phyloP scores from a whole-genome alignment of 2,329 filamentous ascomycete genomes.

The Pyrenophora teres region DNA sequence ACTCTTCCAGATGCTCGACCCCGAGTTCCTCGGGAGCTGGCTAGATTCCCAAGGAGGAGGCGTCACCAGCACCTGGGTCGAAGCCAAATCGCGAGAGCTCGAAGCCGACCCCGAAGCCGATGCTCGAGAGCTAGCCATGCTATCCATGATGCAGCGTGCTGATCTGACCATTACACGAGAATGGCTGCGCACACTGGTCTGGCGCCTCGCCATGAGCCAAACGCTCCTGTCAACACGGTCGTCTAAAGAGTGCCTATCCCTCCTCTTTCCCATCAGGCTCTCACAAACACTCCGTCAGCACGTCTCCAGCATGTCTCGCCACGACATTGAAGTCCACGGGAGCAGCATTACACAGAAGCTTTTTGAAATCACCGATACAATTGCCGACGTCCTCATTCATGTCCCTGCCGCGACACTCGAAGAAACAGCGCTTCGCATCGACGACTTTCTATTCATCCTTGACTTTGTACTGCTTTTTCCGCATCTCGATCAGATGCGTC shows the following conservation, averaged over 20 bases:
- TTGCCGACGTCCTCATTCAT: slow-evolving; percentile 62
- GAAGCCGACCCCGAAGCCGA: slow-evolving; percentile 47
- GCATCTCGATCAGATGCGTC: slow-evolving; percentile 53
- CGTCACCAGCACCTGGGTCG: slow-evolving; percentile 52
- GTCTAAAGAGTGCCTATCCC: slow-evolving; percentile 47
- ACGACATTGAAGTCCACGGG: slow-evolving; percentile 61
- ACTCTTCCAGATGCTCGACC: slow-evolving; percentile 52
- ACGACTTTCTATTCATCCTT: slow-evolving; percentile 60
- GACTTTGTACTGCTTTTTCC: slow-evolving; percentile 58
- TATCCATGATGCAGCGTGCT: slow-evolving; percentile 53
- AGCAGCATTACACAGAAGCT: slow-evolving; percentile 63
- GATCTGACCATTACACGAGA: slow-evolving; percentile 58
- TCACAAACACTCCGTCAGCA: slow-evolving; percentile 52
- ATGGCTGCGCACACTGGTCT: slow-evolving; percentile 56
- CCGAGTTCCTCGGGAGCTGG: slow-evolving; percentile 53
- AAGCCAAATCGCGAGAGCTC: slow-evolving; percentile 52
- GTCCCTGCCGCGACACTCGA: slow-evolving; percentile 54
- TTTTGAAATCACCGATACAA: slow-evolving; percentile 64
- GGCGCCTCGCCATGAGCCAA: slow-evolving; percentile 58
- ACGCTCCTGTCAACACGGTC: slow-evolving; percentile 50
- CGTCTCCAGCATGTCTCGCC: slow-evolving; percentile 48
- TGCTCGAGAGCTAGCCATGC: slow-evolving; percentile 44
- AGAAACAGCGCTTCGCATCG: slow-evolving; percentile 55
- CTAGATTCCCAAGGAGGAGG: slow-evolving; percentile 43
- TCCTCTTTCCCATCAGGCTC: slow-evolving; percentile 53